These are phyloP conservation scores for Fusarium anthophilum DNA, from an alignment of 2,329 filamentous ascomycete species.

Conservation along the genomic window DNA sequence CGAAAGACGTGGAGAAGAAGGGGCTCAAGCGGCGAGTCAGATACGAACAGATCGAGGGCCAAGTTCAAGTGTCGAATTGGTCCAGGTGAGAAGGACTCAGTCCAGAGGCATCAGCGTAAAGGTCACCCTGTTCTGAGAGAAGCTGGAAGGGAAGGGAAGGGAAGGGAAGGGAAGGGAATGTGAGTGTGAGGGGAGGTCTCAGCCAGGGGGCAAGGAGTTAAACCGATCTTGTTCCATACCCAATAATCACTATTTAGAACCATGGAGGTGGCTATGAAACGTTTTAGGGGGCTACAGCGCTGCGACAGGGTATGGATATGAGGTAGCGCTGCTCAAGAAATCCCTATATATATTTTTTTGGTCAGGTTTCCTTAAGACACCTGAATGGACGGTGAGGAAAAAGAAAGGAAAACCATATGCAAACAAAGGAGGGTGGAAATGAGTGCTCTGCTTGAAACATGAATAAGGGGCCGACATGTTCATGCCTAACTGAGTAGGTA, in stretches of 20 bases:
- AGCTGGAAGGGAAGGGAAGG: neutral
- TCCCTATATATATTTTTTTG: neutral
- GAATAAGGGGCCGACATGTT: neutral
- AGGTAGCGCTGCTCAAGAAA: slow-evolving; percentile 6
- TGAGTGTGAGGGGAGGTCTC: slow-evolving; percentile 4
- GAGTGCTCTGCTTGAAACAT: neutral
- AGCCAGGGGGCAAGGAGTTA: slow-evolving; percentile 16
- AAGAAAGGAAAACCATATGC: slow-evolving; percentile 9
- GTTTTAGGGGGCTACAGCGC: slow-evolving; percentile 22
- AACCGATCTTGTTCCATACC: slow-evolving; percentile 26
- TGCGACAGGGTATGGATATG: neutral
- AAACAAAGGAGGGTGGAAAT: slow-evolving; percentile 21
- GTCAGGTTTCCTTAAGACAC: neutral
- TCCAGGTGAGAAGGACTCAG: slow-evolving; percentile 27
- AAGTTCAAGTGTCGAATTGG: slow-evolving; percentile 32
- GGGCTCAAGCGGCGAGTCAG: slow-evolving; percentile 33
- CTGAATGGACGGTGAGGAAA: neutral
- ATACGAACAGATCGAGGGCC: slow-evolving; percentile 31
- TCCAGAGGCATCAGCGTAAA: slow-evolving; percentile 17
- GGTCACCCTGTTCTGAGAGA: slow-evolving; percentile 1
- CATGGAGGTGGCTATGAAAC: neutral
- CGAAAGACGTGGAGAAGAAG: slow-evolving; percentile 28
- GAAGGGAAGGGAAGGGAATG: neutral
- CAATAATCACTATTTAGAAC: neutral
- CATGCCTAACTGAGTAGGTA: neutral